Evolutionary conservation across 2,329 filamentous ascomycete genomes (phyloP), one percentile per base, ranked within the genome.

Genomic region (Ophiostoma tasmaniense): DNA sequence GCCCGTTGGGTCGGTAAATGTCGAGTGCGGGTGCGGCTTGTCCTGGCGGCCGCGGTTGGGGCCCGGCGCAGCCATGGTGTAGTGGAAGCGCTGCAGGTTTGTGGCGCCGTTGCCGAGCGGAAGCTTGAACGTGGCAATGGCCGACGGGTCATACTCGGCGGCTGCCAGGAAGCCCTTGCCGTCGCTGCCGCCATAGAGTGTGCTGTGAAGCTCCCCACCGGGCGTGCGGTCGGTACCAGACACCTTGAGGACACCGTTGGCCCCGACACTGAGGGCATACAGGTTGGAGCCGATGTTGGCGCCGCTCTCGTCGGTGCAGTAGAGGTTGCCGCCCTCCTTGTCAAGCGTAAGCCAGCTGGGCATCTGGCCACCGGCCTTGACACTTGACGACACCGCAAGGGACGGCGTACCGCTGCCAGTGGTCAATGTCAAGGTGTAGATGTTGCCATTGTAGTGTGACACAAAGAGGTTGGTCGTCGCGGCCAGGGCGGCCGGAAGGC

Each of bases 281-380:
- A 45, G 42, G 42, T 20, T 45, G 17, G 17, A 45, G 14, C 42
- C 14, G 5, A 77, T 78, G 67, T 75, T 75, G 71, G 76, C 76
- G 13, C 67, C 69, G 68, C 74, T 75, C 72, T 80, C 79, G 67
- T 80, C 79, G 22, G 78, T 76, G 55, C 76, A 76, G 69, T 78
- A 80, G n/a, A 79, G 73, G 8, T 71, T 76, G 13, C 75, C 72
- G 20, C 73, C 71, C 20, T 68, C 73, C n/a, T 74, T 72, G 70
- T 79, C 76, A 33, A 78, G 73, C 14, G 76, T 75, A 61, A 80
- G 69, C 79, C 79, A 80, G 50, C 78, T 76, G n/a, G 78, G 79
- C 71, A 78, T 74, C 59, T 70, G 73, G 10, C 77, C 78, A 22
- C 78, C 50, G 20, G 42, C 20, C 17, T 45, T 45, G 17, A 45